Conservation (phyloP, 208 protist genomes). For the Acanthamoeba divionensis region DNA sequence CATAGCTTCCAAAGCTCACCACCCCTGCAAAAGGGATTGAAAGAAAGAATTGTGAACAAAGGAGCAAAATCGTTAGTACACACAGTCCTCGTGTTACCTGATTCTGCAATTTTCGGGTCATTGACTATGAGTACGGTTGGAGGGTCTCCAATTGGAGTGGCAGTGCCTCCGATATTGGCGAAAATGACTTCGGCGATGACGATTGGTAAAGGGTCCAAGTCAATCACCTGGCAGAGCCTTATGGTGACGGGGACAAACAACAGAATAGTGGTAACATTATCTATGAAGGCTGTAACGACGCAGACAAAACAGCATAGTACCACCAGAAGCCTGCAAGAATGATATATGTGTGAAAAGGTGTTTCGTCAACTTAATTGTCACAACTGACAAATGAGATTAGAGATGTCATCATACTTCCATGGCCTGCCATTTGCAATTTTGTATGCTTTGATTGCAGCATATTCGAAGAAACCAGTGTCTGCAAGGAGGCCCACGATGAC, state of each 20-base stretch:
- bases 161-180: slow-evolving; percentile 74
- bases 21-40: background rate
- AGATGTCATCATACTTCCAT: slow-evolving; percentile 14
- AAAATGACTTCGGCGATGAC: slow-evolving; percentile 76
- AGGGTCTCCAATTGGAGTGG: slow-evolving; percentile 74
- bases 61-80: background rate
- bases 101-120: background rate
- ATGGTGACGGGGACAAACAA: slow-evolving; percentile 78
- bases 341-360: background rate
- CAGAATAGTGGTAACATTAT: slow-evolving; percentile 83
- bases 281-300: slow-evolving; percentile 78
- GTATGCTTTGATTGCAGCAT: slow-evolving; percentile 65
- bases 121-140: slow-evolving; percentile 81
- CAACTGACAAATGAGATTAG: background rate
- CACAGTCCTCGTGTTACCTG: background rate
- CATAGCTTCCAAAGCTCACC: slow-evolving; percentile 45
- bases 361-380: background rate
- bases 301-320: slow-evolving; percentile 45
- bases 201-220: slow-evolving; percentile 72
- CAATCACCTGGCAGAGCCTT: slow-evolving; percentile 68
- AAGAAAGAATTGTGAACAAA: background rate
- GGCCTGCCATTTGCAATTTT: slow-evolving; percentile 61
- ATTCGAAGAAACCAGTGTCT: slow-evolving; percentile 78
- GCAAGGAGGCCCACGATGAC: slow-evolving; percentile 74
- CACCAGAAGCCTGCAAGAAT: background rate